These are phyloP conservation scores for Buxus sempervirens DNA, from an alignment of 164 flowering plant genomes.

Conservation along the genomic window DNA sequence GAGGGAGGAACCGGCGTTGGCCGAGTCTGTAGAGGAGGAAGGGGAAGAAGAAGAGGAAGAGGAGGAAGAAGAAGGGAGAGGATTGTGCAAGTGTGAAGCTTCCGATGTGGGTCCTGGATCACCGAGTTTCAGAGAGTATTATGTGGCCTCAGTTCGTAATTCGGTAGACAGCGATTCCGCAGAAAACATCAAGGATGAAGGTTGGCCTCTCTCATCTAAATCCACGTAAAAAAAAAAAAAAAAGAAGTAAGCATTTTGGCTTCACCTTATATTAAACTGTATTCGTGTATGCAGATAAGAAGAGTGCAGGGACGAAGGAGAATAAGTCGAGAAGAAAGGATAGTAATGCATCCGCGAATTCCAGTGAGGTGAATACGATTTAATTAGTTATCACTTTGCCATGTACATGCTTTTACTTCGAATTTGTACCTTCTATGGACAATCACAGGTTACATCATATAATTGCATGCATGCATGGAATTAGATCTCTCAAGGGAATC, in stretches of 20 bases:
- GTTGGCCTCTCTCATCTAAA: background rate
- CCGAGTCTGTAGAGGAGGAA: background rate
- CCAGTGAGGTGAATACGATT: slow-evolving; percentile 8
- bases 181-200: slow-evolving; percentile 2
- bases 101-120: slow-evolving; percentile 7
- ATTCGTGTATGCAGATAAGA: background rate
- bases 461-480: too few species aligned
- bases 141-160: background rate
- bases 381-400: too few species aligned
- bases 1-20: background rate
- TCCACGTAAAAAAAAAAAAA: background rate
- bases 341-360: background rate
- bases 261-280: too few species aligned
- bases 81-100: background rate
- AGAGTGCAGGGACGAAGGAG: background rate
- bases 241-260: too few species aligned
- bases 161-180: background rate
- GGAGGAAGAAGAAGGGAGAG: background rate
- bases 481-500: too few species aligned
- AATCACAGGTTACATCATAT: too few species aligned
- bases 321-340: slow-evolving; percentile 1
- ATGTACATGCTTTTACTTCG: too few species aligned
- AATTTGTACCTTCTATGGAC: too few species aligned
- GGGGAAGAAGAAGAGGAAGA: background rate
- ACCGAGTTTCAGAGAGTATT: slow-evolving; percentile 13